phyloP scores from a whole-genome alignment of 306 rosid species.

The Cicer chorassanicum region DNA sequence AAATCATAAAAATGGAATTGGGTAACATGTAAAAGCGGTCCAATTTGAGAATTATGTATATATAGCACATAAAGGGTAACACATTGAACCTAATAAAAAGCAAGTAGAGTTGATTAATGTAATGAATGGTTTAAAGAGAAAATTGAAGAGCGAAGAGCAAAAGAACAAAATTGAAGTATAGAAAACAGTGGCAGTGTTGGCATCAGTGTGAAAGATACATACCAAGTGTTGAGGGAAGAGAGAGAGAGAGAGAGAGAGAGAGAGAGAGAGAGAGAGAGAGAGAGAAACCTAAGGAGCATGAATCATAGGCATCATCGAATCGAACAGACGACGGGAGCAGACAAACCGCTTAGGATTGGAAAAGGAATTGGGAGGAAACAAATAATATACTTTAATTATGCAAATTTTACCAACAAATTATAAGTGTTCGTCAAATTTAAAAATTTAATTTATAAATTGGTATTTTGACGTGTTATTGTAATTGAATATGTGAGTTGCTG shows the following conservation, averaged over 20 bases:
- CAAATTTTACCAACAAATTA: too few relatives aligned
- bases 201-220: neutral
- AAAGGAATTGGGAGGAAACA: too few relatives aligned
- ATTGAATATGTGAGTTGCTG: too few relatives aligned
- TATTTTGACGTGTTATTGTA: too few relatives aligned
- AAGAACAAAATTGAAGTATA: neutral
- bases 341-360: too few relatives aligned
- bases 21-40: neutral
- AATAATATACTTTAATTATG: too few relatives aligned
- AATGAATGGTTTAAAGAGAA: neutral
- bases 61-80: neutral
- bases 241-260: too few relatives aligned
- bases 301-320: conserved; percentile 8
- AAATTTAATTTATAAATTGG: too few relatives aligned
- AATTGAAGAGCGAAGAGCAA: neutral
- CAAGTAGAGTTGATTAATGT: neutral
- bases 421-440: too few relatives aligned
- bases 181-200: neutral
- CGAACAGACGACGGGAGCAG: neutral
- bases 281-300: neutral
- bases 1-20: neutral
- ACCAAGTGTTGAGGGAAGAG: neutral
- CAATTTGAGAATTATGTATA: neutral
- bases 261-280: neutral
- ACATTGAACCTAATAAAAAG: neutral